phyloP scores from a whole-genome alignment of 1,284 basidiomycete genomes.

The Peniophora sp. region DNA sequence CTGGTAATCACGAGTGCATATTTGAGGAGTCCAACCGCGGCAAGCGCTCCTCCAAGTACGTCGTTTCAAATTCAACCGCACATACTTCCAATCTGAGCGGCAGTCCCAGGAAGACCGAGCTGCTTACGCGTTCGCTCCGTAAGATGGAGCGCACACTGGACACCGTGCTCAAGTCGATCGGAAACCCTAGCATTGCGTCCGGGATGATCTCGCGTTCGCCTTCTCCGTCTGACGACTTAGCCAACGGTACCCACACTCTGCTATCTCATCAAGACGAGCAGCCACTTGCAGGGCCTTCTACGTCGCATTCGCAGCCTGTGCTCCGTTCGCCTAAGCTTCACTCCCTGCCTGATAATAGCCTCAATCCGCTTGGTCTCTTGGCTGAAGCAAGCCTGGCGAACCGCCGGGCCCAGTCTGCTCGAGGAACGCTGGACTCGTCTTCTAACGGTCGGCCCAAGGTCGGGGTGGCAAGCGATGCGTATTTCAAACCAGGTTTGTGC shows the following conservation, averaged over 20 bases:
- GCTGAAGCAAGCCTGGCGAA: conserved; percentile 90
- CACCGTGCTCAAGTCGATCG: conserved; percentile 77
- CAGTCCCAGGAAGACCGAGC: conserved; percentile 73
- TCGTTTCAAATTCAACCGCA: conserved; percentile 4
- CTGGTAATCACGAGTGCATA: conserved; percentile 84
- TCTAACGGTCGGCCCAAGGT: conserved; percentile 23
- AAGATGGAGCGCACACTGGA: conserved; percentile 93
- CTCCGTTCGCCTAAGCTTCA: conserved; percentile 73
- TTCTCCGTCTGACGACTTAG: conserved; percentile 47
- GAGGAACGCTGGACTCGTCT: conserved; percentile 12
- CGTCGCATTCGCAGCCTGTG: conserved; percentile 20
- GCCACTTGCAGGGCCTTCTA: conserved; percentile 39
- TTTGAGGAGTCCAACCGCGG: conserved; percentile 95
- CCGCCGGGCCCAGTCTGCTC: conserved; percentile 41
- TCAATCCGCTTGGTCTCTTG: conserved; percentile 86
- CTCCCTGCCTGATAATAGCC: conserved; percentile 82
- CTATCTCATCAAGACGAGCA: conserved; percentile 28
- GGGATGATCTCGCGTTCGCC: conserved; percentile 79
- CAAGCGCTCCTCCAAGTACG: conserved; percentile 83
- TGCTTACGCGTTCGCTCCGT: conserved; percentile 78
- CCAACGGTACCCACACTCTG: conserved; percentile 49
- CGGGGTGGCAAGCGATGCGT: conserved; percentile 85
- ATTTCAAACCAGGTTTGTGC: conserved; percentile 84
- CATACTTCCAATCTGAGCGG: conserved; percentile 19
- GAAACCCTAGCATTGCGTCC: conserved; percentile 69